Conservation (phyloP, 192 early-diverging fungal genomes). For the Linnemannia zychae region DNA sequence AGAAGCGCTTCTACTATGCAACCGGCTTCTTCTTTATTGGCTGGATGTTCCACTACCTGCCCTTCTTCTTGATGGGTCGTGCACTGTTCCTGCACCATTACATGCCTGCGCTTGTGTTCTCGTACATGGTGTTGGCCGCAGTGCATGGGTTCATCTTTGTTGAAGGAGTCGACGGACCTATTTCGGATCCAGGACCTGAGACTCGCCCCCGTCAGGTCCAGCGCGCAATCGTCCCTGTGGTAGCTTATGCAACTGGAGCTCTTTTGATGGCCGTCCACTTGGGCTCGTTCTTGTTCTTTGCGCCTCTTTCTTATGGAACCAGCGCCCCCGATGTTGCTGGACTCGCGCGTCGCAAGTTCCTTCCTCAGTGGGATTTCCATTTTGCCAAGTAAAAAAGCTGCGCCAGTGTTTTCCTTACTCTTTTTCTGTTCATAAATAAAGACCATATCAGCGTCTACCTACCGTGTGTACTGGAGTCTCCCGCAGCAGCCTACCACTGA, state of each 20-base stretch:
- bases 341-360: conserved; percentile 76
- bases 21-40: conserved; percentile 88
- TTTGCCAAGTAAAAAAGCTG: conserved; percentile 57
- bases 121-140: conserved; percentile 79
- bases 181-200: conserved; percentile 54
- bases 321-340: conserved; percentile 69
- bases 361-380: conserved; percentile 92
- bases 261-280: conserved; percentile 65
- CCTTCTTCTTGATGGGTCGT: conserved; percentile 95
- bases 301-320: conserved; percentile 90
- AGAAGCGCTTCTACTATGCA: conserved; percentile 70
- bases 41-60: conserved; percentile 90
- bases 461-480: too few relatives aligned
- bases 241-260: conserved; percentile 56
- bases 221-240: conserved; percentile 34
- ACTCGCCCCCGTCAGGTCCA: conserved; percentile 58
- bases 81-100: conserved; percentile 97
- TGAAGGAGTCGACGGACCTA: conserved; percentile 66
- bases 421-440: not conserved
- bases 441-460: not conserved
- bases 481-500: not conserved
- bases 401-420: not conserved
- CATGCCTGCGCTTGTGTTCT: conserved; percentile 88
- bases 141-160: conserved; percentile 84
- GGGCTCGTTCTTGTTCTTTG: conserved; percentile 80